Base-by-base conservation (phyloP, 768 basidiomycete species). In the Phaeotremella skinneri region DNA sequence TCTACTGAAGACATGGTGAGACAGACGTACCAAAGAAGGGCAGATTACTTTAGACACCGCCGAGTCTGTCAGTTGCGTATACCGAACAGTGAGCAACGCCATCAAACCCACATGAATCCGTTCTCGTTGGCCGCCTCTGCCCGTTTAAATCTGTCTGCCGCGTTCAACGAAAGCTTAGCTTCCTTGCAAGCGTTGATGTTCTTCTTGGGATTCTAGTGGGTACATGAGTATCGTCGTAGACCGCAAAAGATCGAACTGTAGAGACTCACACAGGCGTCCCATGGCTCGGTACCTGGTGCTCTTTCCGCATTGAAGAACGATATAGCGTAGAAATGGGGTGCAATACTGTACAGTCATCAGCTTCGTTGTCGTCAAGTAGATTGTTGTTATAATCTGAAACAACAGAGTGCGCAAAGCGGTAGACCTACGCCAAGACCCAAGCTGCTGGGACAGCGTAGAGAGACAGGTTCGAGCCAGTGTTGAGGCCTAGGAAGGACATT, bases 111-210 rank as follows among this genome's bases (percentile, higher is more conserved):
- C 43, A 53, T 50, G 56, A 70, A 70, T 5, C 54, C 59, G 52
- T 73, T 73, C 21, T 63, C 47, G 27, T 73, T 56, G 25, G 72
- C 72, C 16, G 65, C 67, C 54, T 73, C 72, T 50, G 69, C 72
- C 20, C 67, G 58, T 17, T 62, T 6, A 62, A 57, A 64, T 32
- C 48, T 43, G 1, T 59, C 62, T 11, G 58, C 58, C 23, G 59
- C 56, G 13, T 47, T 55, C 11, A 69, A 62, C 20, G 62, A 61
- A 2, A 68, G 58, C 51, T 70, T 67, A 42, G 60, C 61, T 5
- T 67, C 59, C 21, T 66, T 63, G 42, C 67, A 37, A 16, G 47
- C 31, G 16, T 49, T 48, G 23, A 58, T 30, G 62, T 63, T 62
- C 49, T 50, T 54, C 27, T 55, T 53, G 26, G 61, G 66, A 29